Percentiles rank a stretch among this genome's conserved stretches.
Conservation (phyloP, 345 rosid species). For the Boechera stricta region DNA sequence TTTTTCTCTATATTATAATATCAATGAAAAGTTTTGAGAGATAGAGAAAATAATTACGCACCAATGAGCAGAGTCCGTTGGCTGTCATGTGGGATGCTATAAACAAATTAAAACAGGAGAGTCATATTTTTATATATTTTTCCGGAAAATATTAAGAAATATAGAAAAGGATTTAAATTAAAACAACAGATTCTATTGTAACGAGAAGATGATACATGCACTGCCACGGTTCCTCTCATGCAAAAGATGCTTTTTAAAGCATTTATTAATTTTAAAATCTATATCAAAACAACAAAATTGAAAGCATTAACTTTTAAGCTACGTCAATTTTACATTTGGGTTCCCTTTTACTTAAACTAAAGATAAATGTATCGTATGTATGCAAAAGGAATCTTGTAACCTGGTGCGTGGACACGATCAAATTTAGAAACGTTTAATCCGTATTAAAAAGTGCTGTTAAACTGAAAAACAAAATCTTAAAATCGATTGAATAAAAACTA, state of each 20-base stretch:
- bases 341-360: constrained; percentile 33
- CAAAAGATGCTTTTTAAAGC: constrained; percentile 39
- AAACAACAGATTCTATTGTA: constrained; percentile 44
- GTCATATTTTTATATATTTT: not conserved
- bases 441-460: not conserved
- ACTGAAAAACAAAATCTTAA: constrained; percentile 10
- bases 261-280: constrained; percentile 28
- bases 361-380: constrained; percentile 36
- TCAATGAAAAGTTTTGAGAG: constrained; percentile 17
- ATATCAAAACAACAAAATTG: constrained; percentile 31
- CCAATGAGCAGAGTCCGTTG: constrained; percentile 45
- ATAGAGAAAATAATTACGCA: constrained; percentile 36
- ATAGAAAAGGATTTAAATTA: constrained; percentile 9
- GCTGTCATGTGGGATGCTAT: constrained; percentile 45
- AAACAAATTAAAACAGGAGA: constrained; percentile 25
- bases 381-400: constrained; percentile 41
- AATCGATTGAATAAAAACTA: not conserved
- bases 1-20: constrained; percentile 1
- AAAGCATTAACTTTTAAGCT: constrained; percentile 44
- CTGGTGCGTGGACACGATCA: constrained; percentile 34
- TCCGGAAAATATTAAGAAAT: not conserved
- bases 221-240: constrained; percentile 49
- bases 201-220: constrained; percentile 49
- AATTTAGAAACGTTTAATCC: not conserved
- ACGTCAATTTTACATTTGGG: constrained; percentile 40